Evolutionary conservation across 2,329 filamentous ascomycete species (phyloP), one percentile per base, ranked within the genome.

Genomic region (Colletotrichum sublineola): DNA sequence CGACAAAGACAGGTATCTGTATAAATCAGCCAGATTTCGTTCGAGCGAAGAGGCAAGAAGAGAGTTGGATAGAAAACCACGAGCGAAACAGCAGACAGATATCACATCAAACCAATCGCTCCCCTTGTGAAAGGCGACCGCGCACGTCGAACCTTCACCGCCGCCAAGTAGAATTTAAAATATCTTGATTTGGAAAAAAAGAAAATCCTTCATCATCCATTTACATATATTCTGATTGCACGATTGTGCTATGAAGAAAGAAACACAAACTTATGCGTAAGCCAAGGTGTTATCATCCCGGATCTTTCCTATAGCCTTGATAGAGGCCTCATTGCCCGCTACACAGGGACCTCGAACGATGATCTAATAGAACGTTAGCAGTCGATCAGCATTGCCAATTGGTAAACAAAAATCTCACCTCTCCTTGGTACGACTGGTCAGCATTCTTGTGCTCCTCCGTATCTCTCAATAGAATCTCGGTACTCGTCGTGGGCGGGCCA

Each of bases 381-480:
- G 55, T 44, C 44, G 31, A n/a, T n/a, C 18, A n/a, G 2, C 9
- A 11, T n/a, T 15, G 2, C 44, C 36, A 18, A 42, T 18, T 42
- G 46, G 68, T 52, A n/a, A 9, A 8, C 7, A 50, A 61, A 48
- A n/a, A 48, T 24, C 89, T 81, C 83, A 93, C 91, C 84, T 92
- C 88, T 79, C 93, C 93, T 74, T 87, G 82, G 53, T 86, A 85
- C 73, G 83, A 84, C 12, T 90, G 86, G 74, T 94, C 91, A 0
- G 88, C 91, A 3, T 91, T 92, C 81, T 89, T 91, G 74, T 89
- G 83, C 44, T 83, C 82, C 6, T 84, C 84, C 42, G 84, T 90
- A 78, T 94, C 92, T 76, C 87, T 88, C 73, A 97, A 80, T 77
- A 93, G 88, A 50, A 98, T 81, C 83, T 98, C 96, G 1, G 96